phyloP scores from a whole-genome alignment of 1,284 basidiomycete species.

The Naganishia sp. region DNA sequence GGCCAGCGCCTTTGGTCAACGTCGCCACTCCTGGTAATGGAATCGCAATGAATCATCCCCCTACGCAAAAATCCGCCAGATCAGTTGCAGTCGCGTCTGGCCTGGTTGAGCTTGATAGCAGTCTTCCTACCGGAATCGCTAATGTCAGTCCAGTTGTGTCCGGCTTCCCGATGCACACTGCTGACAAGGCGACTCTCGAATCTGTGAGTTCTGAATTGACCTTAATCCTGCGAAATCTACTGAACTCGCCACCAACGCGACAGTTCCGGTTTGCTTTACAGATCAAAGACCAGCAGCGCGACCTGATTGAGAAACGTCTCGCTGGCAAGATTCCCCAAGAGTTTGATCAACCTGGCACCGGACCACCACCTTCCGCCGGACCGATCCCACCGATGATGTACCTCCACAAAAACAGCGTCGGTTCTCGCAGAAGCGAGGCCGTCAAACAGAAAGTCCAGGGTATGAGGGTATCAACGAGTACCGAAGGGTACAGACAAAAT shows the following conservation, averaged over 20 bases:
- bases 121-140: conserved; percentile 13
- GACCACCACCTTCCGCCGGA: conserved; percentile 34
- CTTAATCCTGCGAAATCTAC: background rate
- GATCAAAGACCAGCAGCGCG: conserved; percentile 34
- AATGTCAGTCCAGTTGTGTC: conserved; percentile 35
- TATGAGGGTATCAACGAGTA: conserved; percentile 27
- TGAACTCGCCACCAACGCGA: background rate
- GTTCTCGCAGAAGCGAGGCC: conserved; percentile 29
- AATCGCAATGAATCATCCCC: background rate
- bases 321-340: conserved; percentile 17
- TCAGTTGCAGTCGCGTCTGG: background rate
- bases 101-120: background rate
- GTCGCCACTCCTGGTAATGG: background rate
- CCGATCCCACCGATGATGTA: conserved; percentile 26
- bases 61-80: background rate
- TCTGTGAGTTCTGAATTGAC: conserved; percentile 21
- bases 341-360: conserved; percentile 29
- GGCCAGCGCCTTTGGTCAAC: conserved; percentile 10
- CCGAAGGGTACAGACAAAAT: conserved; percentile 14
- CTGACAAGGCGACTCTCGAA: conserved; percentile 33
- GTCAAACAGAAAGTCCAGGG: conserved; percentile 33
- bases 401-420: conserved; percentile 26
- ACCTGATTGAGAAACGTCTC: conserved; percentile 28
- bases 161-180: conserved; percentile 34
- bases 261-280: conserved; percentile 33